Percentiles rank a stretch among this genome's conserved stretches.
Conservation (phyloP, 2,329 filamentous ascomycete species). For the Colletotrichum sp. region DNA sequence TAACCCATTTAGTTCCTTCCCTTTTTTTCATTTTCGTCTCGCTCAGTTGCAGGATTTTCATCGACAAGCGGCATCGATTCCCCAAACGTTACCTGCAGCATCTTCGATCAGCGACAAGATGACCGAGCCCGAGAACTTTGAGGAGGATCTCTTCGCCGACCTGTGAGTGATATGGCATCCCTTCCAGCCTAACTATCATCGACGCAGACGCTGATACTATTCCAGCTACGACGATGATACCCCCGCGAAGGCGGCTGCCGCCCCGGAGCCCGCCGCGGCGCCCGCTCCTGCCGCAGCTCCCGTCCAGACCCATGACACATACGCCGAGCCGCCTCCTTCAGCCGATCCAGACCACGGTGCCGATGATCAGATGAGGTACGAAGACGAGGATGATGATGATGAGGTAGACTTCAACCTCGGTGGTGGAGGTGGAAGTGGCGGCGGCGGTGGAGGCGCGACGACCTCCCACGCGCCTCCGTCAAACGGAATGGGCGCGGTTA, state of each 20-base stretch:
- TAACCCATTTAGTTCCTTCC: not conserved
- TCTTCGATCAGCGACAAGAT: constrained; percentile 50
- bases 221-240: constrained; percentile 72
- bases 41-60: not conserved
- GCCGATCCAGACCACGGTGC: constrained; percentile 41
- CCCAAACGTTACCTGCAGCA: not conserved
- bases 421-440: constrained; percentile 29
- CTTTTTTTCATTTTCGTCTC: not conserved
- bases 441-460: not conserved
- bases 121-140: constrained; percentile 82
- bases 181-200: constrained; percentile 24
- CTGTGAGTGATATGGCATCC: constrained; percentile 65
- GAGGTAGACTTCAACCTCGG: constrained; percentile 65
- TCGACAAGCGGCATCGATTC: not conserved
- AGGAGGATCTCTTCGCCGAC: constrained; percentile 95
- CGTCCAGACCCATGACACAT: constrained; percentile 31
- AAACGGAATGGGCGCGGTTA: constrained; percentile 5
- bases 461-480: constrained; percentile 3
- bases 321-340: constrained; percentile 29
- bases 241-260: constrained; percentile 37
- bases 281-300: constrained; percentile 27
- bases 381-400: constrained; percentile 58
- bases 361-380: constrained; percentile 46
- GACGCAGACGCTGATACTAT: not conserved
- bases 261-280: constrained; percentile 38